Conservation (phyloP, 2,329 filamentous ascomycete species). For the Orbilia brochopaga region DNA sequence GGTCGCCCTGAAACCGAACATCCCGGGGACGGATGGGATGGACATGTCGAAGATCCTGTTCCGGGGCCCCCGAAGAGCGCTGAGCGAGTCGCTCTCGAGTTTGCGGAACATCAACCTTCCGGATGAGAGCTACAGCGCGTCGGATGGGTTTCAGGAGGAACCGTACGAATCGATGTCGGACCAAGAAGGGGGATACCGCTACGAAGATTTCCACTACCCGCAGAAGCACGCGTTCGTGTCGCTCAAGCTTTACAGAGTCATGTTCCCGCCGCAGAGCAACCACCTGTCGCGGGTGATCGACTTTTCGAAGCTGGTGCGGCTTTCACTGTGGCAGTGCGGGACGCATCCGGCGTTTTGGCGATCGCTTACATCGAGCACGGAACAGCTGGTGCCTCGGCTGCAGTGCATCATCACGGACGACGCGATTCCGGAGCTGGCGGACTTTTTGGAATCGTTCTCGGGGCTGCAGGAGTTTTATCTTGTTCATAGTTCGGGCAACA, state of each 20-base stretch:
- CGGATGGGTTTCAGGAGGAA: constrained; percentile 49
- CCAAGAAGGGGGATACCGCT: constrained; percentile 40
- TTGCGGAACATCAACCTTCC: constrained; percentile 47
- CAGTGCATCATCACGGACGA: constrained; percentile 51
- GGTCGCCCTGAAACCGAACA: constrained; percentile 48
- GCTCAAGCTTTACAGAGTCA: constrained; percentile 50
- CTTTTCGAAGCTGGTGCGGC: constrained; percentile 45
- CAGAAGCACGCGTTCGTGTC: constrained; percentile 50
- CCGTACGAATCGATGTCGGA: constrained; percentile 48
- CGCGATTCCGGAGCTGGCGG: constrained; percentile 47
- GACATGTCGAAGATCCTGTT: constrained; percentile 51
- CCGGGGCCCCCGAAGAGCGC: constrained; percentile 33
- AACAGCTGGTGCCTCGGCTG: constrained; percentile 43
- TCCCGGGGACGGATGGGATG: constrained; percentile 49
- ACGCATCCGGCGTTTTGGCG: constrained; percentile 48
- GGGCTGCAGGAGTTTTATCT: constrained; percentile 49
- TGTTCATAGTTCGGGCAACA: constrained; percentile 49
- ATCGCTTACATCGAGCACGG: constrained; percentile 43
- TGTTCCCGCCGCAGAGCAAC: constrained; percentile 50
- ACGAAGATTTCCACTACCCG: constrained; percentile 49
- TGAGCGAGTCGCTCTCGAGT: constrained; percentile 46
- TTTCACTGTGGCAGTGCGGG: constrained; percentile 48
- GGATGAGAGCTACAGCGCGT: constrained; percentile 49
- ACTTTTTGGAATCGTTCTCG: constrained; percentile 48
- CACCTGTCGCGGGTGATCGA: constrained; percentile 48